Conservation (phyloP, 345 rosid species). For the Leavenworthia alabamica region DNA sequence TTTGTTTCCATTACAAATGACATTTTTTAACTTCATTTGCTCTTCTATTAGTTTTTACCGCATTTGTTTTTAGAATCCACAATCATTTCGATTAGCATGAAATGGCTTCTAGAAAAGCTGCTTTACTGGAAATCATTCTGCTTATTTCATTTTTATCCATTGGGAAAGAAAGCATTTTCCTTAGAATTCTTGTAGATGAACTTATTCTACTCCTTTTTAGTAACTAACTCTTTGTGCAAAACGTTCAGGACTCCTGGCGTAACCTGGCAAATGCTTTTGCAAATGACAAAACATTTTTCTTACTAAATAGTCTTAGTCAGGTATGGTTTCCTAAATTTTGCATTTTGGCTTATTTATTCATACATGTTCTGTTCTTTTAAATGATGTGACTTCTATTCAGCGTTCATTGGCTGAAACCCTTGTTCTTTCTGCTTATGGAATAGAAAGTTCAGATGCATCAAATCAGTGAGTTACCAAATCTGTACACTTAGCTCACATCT, state of each 20-base stretch:
- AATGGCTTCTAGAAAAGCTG: too few species aligned
- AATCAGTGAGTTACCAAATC: conserved; percentile 64
- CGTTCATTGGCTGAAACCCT: conserved; percentile 89
- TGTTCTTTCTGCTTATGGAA: conserved; percentile 87
- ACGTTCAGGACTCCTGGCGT: conserved; percentile 82
- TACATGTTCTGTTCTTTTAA: conserved; percentile 10
- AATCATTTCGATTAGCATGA: neutral
- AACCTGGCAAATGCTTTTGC: conserved; percentile 85
- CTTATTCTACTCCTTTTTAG: neutral
- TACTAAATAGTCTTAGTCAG: conserved; percentile 77
- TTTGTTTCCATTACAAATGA: conserved; percentile 8
- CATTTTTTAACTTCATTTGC: too few species aligned
- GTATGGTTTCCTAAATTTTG: conserved; percentile 37
- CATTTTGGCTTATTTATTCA: neutral
- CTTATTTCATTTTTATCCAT: neutral
- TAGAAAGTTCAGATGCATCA: conserved; percentile 61
- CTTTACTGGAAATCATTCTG: too few species aligned
- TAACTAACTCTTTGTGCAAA: conserved; percentile 5
- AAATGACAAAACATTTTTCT: conserved; percentile 60
- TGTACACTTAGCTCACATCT: conserved; percentile 11
- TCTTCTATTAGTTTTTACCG: neutral
- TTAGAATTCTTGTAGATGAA: conserved; percentile 1
- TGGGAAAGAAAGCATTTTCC: neutral
- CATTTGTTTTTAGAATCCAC: neutral
- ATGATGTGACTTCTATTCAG: conserved; percentile 40